Base-by-base conservation (phyloP, 192 early-diverging fungal genomes). In the Obelidium mucronatum region DNA sequence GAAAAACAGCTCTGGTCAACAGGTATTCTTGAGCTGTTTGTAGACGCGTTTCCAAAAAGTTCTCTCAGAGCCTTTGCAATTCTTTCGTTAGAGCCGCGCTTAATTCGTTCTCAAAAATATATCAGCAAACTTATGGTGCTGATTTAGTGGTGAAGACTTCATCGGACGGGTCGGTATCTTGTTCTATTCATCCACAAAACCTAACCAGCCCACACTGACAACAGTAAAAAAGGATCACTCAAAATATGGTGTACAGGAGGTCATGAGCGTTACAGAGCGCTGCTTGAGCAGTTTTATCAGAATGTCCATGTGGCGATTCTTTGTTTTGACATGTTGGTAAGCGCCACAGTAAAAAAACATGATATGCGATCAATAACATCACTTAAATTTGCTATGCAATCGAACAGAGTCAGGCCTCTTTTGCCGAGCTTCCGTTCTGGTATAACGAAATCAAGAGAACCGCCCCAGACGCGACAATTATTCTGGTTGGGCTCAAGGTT, bases 361-460 rank as follows among this genome's bases (percentile, higher is more conserved):
- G 44, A 48, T 15, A 6, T 48, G 8, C 6, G 17, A 44, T 11
- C 6, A 11, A 15, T 19, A 48, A 48, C 44, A 48, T 15, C 8
- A 48, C 44, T 15, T 48, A 0, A 15, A 44, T 44, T 15, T 48
- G 19, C 1, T 2, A n/a, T 36, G 1, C 2, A n/a, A 39, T 42
- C 28, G 31, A 39, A 42, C 67, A 69, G 67, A 85, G 52, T 71
- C 52, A 75, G 26, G n/a, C 73, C 19, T 84, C 85, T 3, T 89
- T 89, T 69, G 55, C 73, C 22, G 87, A 89, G 74, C 64, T 85
- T 31, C 73, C 81, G 28, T 89, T 81, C 54, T 89, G 87, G 87
- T 89, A 85, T 63, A 89, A 89, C 66, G 87, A 89, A 69, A 70
- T 83, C 64, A 89, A 83, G 67, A 28, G 85, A 74, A 82, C 73